Percentiles rank a stretch among this genome's conserved stretches.
Conservation (phyloP, 108 stramenopile species). For the Chaetoceros tenuissimus region DNA sequence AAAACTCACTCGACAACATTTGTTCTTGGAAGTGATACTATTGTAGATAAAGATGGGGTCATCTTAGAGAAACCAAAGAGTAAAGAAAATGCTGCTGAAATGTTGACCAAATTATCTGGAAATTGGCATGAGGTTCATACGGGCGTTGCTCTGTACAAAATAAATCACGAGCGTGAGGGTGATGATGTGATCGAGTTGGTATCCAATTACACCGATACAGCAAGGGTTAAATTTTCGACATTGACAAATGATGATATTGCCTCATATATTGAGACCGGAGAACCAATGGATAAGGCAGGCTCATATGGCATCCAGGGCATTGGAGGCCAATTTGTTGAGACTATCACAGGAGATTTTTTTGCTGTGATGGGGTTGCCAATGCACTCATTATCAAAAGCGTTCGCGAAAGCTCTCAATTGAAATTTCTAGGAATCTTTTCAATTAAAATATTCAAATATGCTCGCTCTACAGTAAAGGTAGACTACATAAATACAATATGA, state of each 20-base stretch:
- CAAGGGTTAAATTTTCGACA: slow-evolving; percentile 65
- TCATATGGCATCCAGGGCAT: slow-evolving; percentile 93
- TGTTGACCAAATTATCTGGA: slow-evolving; percentile 71
- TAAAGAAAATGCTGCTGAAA: slow-evolving; percentile 53
- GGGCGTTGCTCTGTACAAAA: slow-evolving; percentile 69
- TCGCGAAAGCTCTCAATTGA: slow-evolving; percentile 28
- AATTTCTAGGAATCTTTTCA: background rate
- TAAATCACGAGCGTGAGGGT: slow-evolving; percentile 6
- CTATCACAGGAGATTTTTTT: slow-evolving; percentile 80
- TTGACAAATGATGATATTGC: slow-evolving; percentile 61
- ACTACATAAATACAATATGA: too few species aligned
- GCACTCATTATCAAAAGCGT: slow-evolving; percentile 52
- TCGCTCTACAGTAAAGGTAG: too few species aligned
- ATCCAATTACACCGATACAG: slow-evolving; percentile 70
- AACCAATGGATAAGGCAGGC: slow-evolving; percentile 96
- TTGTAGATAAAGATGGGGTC: slow-evolving; percentile 55
- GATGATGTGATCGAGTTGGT: slow-evolving; percentile 16
- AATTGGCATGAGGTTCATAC: slow-evolving; percentile 83
- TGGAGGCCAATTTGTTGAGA: slow-evolving; percentile 68
- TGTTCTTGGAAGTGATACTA: slow-evolving; percentile 67
- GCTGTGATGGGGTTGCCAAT: slow-evolving; percentile 94
- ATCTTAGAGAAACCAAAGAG: slow-evolving; percentile 87
- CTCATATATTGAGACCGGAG: slow-evolving; percentile 76
- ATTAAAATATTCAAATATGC: background rate
- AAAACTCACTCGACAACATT: slow-evolving; percentile 17